Evolutionary conservation across 148 eudicot species (phyloP), one percentile per base, ranked within the genome.

Genomic region (Oxyria digyna): DNA sequence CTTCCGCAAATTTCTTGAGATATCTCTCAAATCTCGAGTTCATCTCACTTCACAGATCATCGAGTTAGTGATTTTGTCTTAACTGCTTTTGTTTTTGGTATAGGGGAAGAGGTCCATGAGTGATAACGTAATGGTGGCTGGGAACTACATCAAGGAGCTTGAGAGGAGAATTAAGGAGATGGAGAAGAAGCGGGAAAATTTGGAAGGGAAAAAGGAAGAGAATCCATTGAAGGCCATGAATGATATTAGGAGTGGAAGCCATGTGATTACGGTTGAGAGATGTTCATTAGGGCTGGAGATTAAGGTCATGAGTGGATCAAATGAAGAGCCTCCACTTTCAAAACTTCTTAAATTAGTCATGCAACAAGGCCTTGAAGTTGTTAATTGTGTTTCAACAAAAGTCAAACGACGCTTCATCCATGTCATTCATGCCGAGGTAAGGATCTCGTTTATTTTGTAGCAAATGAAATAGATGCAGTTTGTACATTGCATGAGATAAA

Each of bases 71-170:
- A n/a, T n/a, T n/a, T n/a, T n/a, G n/a, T n/a, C n/a, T n/a, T n/a
- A n/a, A n/a, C n/a, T n/a, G n/a, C n/a, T n/a, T n/a, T n/a, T n/a
- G n/a, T n/a, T n/a, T n/a, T n/a, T n/a, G n/a, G n/a, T 0, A 24
- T 24, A 80, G 86, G 86, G 83, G 18, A 83, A 71, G 69, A 74
- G 78, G 11, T 71, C 83, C 7, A 66, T 72, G 46, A 55, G 72
- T 40, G 84, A 84, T 75, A 79, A 76, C 32, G 37, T 84, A 32
- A 62, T 43, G 13, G 72, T 62, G 67, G 82, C 84, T 0, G 80
- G 35, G 42, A 74, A 74, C 62, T 84, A 84, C 71, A 81, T 84
- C 20, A 81, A 76, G 18, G 71, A 78, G n/a, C 48, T 76, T 69
- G 71, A 78, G 67, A 75, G 69, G 32, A 81, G 78, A 37, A 70